These are phyloP conservation scores for Hypoxylon rickii DNA, from an alignment of 495 filamentous ascomycete species.

Conservation along the genomic window DNA sequence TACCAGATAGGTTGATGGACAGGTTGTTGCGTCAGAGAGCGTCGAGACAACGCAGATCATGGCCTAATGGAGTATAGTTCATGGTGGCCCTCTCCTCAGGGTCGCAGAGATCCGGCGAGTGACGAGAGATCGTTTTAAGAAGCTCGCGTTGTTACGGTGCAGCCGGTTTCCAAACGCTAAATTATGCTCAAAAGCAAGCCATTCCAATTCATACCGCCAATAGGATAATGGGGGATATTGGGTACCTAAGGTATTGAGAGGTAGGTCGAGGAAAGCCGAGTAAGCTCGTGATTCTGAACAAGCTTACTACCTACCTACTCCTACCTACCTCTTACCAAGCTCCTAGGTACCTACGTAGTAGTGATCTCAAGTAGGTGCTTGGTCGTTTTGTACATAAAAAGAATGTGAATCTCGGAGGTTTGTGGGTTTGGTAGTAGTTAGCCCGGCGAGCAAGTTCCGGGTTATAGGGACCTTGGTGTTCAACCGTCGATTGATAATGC, in stretches of 20 bases:
- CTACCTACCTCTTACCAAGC: no score
- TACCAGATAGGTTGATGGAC: conserved; percentile 25
- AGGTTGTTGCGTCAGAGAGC: conserved; percentile 30
- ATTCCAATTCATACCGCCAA: conserved; percentile 2
- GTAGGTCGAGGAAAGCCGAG: neutral
- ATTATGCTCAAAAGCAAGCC: conserved; percentile 8
- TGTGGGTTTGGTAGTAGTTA: no score
- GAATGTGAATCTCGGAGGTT: no score
- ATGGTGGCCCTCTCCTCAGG: conserved; percentile 24
- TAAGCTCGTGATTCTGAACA: neutral
- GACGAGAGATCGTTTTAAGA: conserved; percentile 25
- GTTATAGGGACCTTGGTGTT: no score
- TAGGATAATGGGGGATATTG: neutral
- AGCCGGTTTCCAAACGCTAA: conserved; percentile 9
- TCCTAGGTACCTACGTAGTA: no score
- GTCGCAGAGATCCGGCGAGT: conserved; percentile 29
- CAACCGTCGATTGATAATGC: no score
- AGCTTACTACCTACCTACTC: no score
- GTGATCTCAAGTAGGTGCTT: no score
- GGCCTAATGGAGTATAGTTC: conserved; percentile 13
- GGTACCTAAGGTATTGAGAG: neutral
- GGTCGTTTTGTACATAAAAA: no score
- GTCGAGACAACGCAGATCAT: conserved; percentile 22
- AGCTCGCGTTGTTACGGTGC: conserved; percentile 8
- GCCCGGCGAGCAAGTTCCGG: no score